Evolutionary conservation across 306 rosid species (phyloP).

Genomic region (Inga leiocalycina): DNA sequence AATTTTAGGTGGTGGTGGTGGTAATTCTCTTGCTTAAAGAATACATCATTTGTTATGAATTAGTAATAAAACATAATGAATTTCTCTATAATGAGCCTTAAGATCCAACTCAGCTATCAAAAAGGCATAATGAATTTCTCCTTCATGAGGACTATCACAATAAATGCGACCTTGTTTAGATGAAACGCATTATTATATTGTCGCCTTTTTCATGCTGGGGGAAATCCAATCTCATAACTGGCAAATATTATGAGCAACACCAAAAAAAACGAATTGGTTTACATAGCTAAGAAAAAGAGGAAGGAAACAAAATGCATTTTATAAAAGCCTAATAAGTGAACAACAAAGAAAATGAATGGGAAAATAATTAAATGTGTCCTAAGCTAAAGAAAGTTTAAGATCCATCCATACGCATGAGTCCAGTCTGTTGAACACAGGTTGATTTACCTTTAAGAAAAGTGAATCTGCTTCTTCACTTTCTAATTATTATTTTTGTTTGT

Average conservation of each 20-base stretch:
- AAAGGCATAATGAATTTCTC: too few species aligned
- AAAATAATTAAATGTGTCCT: neutral
- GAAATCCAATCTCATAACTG: too few species aligned
- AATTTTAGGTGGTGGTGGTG: too few species aligned
- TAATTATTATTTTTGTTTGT: neutral
- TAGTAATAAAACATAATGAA: too few species aligned
- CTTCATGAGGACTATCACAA: too few species aligned
- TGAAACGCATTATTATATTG: too few species aligned
- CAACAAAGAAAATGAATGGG: neutral
- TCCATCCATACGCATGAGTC: neutral
- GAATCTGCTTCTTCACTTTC: neutral
- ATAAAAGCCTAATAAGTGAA: neutral
- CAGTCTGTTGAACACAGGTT: neutral
- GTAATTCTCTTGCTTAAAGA: too few species aligned
- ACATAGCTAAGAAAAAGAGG: neutral
- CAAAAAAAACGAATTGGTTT: neutral
- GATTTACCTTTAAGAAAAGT: constrained; percentile 15
- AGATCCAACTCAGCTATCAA: too few species aligned
- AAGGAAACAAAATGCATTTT: neutral
- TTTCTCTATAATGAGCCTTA: too few species aligned
- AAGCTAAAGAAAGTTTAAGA: constrained; percentile 18
- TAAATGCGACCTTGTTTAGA: too few species aligned
- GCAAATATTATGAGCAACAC: neutral
- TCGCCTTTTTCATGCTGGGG: too few species aligned
- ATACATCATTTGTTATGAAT: too few species aligned